Evolutionary conservation across 352 stramenopile species (phyloP), one percentile per base, ranked within the genome.

Genomic region (Globisporangium cederbergense): DNA sequence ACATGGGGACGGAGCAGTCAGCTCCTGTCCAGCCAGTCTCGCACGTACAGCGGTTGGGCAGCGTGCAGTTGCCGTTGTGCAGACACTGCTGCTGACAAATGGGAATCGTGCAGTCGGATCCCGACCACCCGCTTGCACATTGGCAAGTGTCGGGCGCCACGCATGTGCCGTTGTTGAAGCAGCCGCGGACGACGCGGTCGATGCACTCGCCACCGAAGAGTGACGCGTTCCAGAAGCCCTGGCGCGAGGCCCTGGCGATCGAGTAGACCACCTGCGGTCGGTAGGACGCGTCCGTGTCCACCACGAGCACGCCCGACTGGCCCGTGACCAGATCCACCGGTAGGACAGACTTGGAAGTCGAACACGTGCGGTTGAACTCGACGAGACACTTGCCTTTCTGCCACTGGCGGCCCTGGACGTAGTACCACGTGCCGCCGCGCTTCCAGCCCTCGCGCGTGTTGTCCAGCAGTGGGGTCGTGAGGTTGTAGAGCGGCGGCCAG

Each of bases 91-190:
- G 77, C 28, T 67, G 22, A 58, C 91, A 98, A 6, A 94, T 46
- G 2, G 91, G 91, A 3, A 79, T 76, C 2, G 74, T 87, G 60
- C 91, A 97, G 70, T 97, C 88, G 7, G 52, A 56, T 13, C 91
- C 90, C 7, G 71, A 73, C 90, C 91, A 97, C 0, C 90, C 91
- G 9, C 54, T 3, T 9, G 85, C 81, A 62, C 93, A 98, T 3
- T 60, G 58, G 58, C 93, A 98, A 30, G 81, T 91, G 57, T 88
- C 74, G 2, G 94, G 93, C 4, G 86, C 90, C 2, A 95, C 76
- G 67, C 95, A 98, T 8, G 91, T 98, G n/a, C 94, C 93, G 65
- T 98, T 98, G 74, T 98, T 99, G 71, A 90, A 98, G 77, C 97
- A 99, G 5, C 97, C 97, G 55, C 86, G 81, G 10, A 97, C 49